Conservation (phyloP, 352 stramenopile genomes). For the Lagenidium sp. region DNA sequence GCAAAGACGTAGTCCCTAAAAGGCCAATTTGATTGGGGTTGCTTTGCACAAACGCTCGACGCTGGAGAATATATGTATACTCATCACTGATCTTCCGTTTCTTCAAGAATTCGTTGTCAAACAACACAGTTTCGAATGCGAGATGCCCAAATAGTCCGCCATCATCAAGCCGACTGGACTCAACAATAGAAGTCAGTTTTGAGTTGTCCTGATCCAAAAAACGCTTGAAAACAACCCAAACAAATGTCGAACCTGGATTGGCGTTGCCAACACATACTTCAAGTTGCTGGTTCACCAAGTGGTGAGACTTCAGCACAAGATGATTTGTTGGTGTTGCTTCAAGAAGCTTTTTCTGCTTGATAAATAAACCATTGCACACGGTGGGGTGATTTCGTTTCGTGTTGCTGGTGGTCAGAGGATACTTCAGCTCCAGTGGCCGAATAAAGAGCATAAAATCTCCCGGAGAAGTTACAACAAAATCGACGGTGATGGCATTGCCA, state of each 20-base stretch:
- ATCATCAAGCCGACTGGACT: background rate
- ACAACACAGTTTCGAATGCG: slow-evolving; percentile 9
- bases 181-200: slow-evolving; percentile 2
- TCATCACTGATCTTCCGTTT: slow-evolving; percentile 64
- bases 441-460: slow-evolving; percentile 25
- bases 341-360: slow-evolving; percentile 14
- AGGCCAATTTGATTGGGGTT: slow-evolving; percentile 8
- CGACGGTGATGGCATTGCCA: slow-evolving; percentile 6
- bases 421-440: slow-evolving; percentile 22
- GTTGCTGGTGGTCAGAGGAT: slow-evolving; percentile 18
- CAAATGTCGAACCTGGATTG: background rate
- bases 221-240: slow-evolving; percentile 19
- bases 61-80: slow-evolving; percentile 60
- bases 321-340: slow-evolving; percentile 1
- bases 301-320: slow-evolving; percentile 9
- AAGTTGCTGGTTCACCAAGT: slow-evolving; percentile 5
- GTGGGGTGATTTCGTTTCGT: background rate
- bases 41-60: slow-evolving; percentile 20
- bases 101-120: slow-evolving; percentile 36
- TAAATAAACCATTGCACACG: background rate
- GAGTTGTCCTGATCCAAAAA: slow-evolving; percentile 7
- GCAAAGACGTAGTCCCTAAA: slow-evolving; percentile 25
- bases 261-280: background rate
- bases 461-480: background rate
- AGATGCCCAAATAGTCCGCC: background rate